Percentiles rank a stretch among this genome's conserved stretches.
phyloP scores from a whole-genome alignment of 352 stramenopile genomes.

The Phytopythium kandeliae region DNA sequence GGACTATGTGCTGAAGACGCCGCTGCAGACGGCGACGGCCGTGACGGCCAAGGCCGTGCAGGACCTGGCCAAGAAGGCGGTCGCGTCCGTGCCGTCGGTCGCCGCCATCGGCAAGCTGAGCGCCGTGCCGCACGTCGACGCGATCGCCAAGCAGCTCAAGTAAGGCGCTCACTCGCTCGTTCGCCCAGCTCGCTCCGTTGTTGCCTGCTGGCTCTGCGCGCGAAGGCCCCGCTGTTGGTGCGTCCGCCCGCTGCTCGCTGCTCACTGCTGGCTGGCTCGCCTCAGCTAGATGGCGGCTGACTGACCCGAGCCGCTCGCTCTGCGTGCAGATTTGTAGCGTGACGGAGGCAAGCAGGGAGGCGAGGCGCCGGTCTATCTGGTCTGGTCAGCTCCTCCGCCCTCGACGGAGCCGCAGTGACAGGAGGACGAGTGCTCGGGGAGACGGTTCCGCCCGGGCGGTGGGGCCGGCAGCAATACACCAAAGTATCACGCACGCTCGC shows the following conservation, averaged over 20 bases:
- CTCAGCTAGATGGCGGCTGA: background rate
- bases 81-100: conserved; percentile 67
- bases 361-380: no score
- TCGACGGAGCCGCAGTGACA: no score
- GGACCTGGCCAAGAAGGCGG: conserved; percentile 68
- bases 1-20: conserved; percentile 32
- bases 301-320: background rate
- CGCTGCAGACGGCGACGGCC: conserved; percentile 28
- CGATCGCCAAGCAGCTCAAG: conserved; percentile 68
- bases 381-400: no score
- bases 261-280: no score
- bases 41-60: conserved; percentile 68
- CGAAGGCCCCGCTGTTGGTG: background rate
- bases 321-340: background rate
- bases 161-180: conserved; percentile 26
- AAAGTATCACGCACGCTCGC: background rate
- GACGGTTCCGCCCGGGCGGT: background rate
- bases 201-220: no score
- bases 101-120: conserved; percentile 71
- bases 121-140: conserved; percentile 66
- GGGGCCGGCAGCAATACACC: conserved; percentile 1
- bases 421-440: no score
- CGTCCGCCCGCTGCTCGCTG: background rate
- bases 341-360: background rate
- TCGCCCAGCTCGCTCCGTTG: background rate